Base-by-base conservation (phyloP, 345 rosid species). In the Murraya koenigii region DNA sequence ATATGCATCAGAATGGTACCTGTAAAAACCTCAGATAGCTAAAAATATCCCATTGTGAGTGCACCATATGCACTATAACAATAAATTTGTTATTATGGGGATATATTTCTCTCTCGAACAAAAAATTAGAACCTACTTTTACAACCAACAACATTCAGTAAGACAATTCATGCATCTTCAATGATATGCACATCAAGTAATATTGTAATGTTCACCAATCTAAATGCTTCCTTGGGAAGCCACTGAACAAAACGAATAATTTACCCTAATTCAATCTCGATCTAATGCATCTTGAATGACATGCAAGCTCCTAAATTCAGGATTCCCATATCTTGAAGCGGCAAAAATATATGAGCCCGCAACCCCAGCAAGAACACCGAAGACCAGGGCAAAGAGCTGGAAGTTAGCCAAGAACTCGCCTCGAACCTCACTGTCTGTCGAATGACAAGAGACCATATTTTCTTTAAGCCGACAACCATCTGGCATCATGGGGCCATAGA, bases 401-500 rank as follows among this genome's bases (percentile, higher is more conserved):
- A 92, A 89, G 83, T 87, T 92, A 7, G 99, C 99, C 1, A 93
- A 88, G 80, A 89, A 82, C 86, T 92, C 97, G 33, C 98, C 99
- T 26, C 95, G 90, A 70, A 89, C 86, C 83, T 83, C 86, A 8
- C 76, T 85, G 60, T 87, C 94, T 0, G 15, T 32, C 33, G 94
- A 86, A 74, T 67, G 90, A 56, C 99, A 95, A 7, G 47, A 61
- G 32, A 95, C 85, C 14, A 71, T 44, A 70, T 83, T 81, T 10
- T 20, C 85, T 81, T 88, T 88, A 38, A 91, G 84, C 71, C 8
- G 73, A 80, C 97, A 95, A 8, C 99, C 98, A 55, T 87, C 85
- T 0, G 97, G 99, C 94, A 92, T 91, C 97, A 90, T 92, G 75
- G 97, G 92, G 52, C 99, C 99, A 68, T 95, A 95, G 33, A 95